Percentiles rank a stretch among this genome's conserved stretches.
These are phyloP conservation scores for Massarina eburnea DNA, from an alignment of 2,329 filamentous ascomycete species.

Conservation along the genomic window DNA sequence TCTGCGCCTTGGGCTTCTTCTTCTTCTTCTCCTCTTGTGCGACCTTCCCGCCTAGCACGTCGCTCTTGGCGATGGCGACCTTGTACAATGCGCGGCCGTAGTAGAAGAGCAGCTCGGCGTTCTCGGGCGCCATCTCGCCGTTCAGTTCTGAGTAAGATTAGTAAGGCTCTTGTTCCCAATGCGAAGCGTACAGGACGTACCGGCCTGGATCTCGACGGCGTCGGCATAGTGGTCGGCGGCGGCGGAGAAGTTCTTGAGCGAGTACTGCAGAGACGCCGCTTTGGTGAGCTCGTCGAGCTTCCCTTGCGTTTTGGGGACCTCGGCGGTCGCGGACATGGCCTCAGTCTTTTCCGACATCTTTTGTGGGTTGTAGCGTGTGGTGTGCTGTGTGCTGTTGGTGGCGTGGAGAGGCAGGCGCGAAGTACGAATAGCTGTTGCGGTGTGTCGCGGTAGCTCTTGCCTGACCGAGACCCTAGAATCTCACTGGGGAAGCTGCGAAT, in stretches of 20 bases:
- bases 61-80: constrained; percentile 89
- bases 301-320: constrained; percentile 53
- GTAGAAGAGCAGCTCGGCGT: constrained; percentile 90
- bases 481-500: no score
- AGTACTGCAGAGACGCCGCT: constrained; percentile 81
- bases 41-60: constrained; percentile 85
- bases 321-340: constrained; percentile 20
- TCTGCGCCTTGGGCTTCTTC: constrained; percentile 54
- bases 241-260: constrained; percentile 82
- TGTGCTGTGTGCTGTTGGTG: constrained; percentile 1
- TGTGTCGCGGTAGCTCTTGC: no score
- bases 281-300: constrained; percentile 77
- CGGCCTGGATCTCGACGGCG: constrained; percentile 85
- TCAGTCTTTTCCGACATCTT: constrained; percentile 29
- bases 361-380: neutral
- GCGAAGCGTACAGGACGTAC: no score
- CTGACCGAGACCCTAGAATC: no score
- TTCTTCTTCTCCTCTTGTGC: constrained; percentile 59
- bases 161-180: no score
- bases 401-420: neutral
- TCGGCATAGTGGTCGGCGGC: constrained; percentile 86
- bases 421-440: constrained; percentile 9
- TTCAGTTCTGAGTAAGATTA: no score
- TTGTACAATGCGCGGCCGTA: constrained; percentile 95
- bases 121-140: constrained; percentile 86